Evolutionary conservation across 2,329 filamentous ascomycete species (phyloP).

Genomic region (Fusarium newnesense): DNA sequence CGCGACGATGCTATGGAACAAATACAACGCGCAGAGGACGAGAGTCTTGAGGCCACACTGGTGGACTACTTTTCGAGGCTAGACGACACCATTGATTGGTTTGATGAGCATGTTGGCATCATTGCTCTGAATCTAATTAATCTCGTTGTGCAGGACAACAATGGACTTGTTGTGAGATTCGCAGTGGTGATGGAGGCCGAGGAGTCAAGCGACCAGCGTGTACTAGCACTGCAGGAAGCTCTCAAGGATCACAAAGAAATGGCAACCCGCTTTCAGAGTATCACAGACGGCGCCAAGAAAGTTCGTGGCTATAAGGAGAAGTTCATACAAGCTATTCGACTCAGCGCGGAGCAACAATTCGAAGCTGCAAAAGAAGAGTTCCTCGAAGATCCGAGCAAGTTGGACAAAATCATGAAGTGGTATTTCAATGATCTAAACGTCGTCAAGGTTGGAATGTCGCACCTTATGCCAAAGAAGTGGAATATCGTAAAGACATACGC

Average conservation of each 20-base stretch:
- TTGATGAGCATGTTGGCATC: slow-evolving; percentile 92
- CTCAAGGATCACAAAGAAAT: slow-evolving; percentile 96
- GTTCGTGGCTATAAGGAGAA: slow-evolving; percentile 97
- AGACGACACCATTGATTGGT: slow-evolving; percentile 90
- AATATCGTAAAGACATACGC: slow-evolving; percentile 92
- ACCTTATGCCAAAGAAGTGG: slow-evolving; percentile 95
- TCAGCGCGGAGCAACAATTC: slow-evolving; percentile 79
- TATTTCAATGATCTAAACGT: slow-evolving; percentile 98
- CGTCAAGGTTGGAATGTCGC: slow-evolving; percentile 91
- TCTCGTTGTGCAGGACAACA: slow-evolving; percentile 86
- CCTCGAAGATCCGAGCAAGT: slow-evolving; percentile 80
- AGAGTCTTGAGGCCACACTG: slow-evolving; percentile 81
- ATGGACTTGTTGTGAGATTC: slow-evolving; percentile 88
- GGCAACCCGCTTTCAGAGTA: slow-evolving; percentile 91
- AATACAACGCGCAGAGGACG: slow-evolving; percentile 80
- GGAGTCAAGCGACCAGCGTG: slow-evolving; percentile 94
- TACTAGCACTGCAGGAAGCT: slow-evolving; percentile 90
- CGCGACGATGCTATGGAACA: slow-evolving; percentile 97
- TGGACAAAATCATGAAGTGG: slow-evolving; percentile 93
- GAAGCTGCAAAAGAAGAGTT: slow-evolving; percentile 78
- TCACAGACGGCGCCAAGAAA: slow-evolving; percentile 91
- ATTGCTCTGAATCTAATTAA: slow-evolving; percentile 91
- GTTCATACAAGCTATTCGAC: slow-evolving; percentile 82
- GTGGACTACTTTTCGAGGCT: slow-evolving; percentile 89
- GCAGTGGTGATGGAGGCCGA: slow-evolving; percentile 94